Evolutionary conservation across 192 early-diverging fungal genomes (phyloP).

Genomic region (Diversispora epigaea): DNA sequence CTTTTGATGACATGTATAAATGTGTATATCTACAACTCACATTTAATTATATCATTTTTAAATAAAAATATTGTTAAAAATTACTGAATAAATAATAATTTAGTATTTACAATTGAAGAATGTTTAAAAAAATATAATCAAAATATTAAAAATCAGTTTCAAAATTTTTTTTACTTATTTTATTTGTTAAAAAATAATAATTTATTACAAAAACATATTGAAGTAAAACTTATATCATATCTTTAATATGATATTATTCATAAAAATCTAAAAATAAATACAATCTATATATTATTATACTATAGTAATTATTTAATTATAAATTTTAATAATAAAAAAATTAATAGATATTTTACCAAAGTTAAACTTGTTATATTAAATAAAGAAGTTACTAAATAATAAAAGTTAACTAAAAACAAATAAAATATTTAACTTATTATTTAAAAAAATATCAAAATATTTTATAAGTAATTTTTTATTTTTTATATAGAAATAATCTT

Average conservation of each 20-base stretch:
- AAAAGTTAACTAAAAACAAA: background rate
- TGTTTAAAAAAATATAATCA: slow-evolving; percentile 1
- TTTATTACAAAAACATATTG: background rate
- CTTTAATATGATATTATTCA: background rate
- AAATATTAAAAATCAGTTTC: background rate
- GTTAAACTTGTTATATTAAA: slow-evolving; percentile 5
- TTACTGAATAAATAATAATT: slow-evolving; percentile 5
- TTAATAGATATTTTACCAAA: background rate
- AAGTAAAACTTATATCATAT: background rate
- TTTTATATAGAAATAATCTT: background rate
- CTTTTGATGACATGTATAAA: too few relatives aligned
- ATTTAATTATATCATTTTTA: slow-evolving; percentile 14
- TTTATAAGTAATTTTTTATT: background rate
- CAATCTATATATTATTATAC: background rate
- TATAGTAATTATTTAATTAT: background rate
- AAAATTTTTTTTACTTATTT: background rate
- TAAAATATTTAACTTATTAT: too few relatives aligned
- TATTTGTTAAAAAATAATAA: background rate
- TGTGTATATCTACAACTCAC: background rate
- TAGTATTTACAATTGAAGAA: background rate
- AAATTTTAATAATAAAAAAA: background rate
- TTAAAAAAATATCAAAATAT: too few relatives aligned
- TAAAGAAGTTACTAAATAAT: slow-evolving; percentile 11
- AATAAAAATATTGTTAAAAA: background rate
- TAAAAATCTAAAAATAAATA: background rate